Evolutionary conservation across 2,329 filamentous ascomycete genomes (phyloP), one percentile per base, ranked within the genome.

Genomic region (Colletotrichum sojae): DNA sequence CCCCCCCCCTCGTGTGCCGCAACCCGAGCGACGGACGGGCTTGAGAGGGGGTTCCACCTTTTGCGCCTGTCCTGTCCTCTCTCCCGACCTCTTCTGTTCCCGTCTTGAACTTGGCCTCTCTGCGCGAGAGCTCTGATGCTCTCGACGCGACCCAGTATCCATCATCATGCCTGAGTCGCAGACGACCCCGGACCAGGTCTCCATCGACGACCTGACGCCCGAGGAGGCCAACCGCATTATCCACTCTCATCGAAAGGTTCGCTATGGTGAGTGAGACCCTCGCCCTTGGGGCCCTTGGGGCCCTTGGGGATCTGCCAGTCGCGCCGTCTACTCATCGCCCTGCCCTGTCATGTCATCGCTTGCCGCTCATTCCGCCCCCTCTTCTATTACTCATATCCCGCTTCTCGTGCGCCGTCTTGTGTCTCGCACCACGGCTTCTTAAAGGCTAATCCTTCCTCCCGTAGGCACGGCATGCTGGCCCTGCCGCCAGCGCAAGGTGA

Each of bases 191-290:
- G 82, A 82, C 71, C 79, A 81, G 74, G 79, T 82, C 70, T 79
- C 82, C 58, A 78, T 89, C 71, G 85, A 89, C 76, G 85, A 89
- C 75, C 82, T 90, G 76, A 90, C 88, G 54, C 86, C 89, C 10
- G 89, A 91, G 77, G 89, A 91, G 79, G 89, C 89, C 72, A 91
- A 83, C 76, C 88, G 89, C 74, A 91, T 91, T 80, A 91, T 91
- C 73, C 89, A 91, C 77, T 91, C 89, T 60, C 89, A 91, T 76
- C 87, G 89, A 73, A 91, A 91, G 78, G 89, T 91, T 65, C 86
- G 89, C 75, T 91, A 91, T 78, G 89, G 89, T 91, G 84, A 77
- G 88, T 82, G 53, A 55, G 56, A 39, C 20, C 5, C 20, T 4
- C 39, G 25, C 4, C 31, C 48, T 20, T 48, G 57, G 45, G 51